Base-by-base conservation (phyloP, 2,329 filamentous ascomycete genomes). In the Exophiala mesophila region DNA sequence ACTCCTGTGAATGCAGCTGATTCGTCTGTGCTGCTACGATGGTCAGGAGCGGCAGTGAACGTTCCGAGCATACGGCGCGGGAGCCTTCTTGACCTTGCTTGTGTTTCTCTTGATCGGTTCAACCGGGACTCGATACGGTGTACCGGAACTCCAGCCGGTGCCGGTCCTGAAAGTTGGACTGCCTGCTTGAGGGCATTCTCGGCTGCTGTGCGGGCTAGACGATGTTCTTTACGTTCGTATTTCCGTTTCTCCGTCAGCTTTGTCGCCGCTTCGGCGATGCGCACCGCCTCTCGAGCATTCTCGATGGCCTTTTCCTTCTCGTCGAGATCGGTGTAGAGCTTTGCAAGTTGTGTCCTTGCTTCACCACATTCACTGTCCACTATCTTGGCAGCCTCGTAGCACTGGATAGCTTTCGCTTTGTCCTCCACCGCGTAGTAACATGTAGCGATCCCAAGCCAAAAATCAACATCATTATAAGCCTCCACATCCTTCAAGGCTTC, bases 281-380 rank as follows among this genome's bases (percentile, higher is more conserved):
- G 72, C 54, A 90, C 76, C 6, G 86, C 81, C 59, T 94, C 83
- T 23, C 83, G 83, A 36, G 86, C 79, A 37, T 88, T 77, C 45
- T 84, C 80, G 45, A 88, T 77, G 1, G 88, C 88, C 56, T 87
- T 80, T 56, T 88, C 83, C 16, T 77, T 80, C 65, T 83, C 78
- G 49, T 81, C 81, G 32, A 76, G 76, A 50, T 75, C 79, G 60
- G 94, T 87, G 57, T 94, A 95, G 62, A 96, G 78, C 56, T 85
- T 88, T 9, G 87, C 87, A 7, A 96, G 71, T 55, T 87, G 79
- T 20, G 85, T 79, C 28, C 87, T 82, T 28, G 87, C 85, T 49
- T 88, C 82, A 35, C 90, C 80, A 44, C 83, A 81, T 29, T 78
- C 71, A 32, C 80, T 70, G 49, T 94, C 84, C 45, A 80, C 74